Percentiles rank a stretch among this genome's conserved stretches.
phyloP scores from a whole-genome alignment of 1,139 yeast genomes.

The Suhomyces wounanorum region DNA sequence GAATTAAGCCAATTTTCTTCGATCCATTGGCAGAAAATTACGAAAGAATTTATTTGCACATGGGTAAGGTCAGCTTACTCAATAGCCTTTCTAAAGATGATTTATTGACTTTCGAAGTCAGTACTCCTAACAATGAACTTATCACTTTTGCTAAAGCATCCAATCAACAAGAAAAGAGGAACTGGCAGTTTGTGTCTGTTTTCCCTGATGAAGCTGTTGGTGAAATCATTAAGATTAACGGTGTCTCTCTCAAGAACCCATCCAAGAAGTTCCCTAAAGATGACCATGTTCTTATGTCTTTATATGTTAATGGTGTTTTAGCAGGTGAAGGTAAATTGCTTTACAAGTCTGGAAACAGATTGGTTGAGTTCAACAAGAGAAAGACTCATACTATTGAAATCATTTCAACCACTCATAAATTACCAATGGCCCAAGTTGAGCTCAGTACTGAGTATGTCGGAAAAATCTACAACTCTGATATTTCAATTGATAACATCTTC shows the following conservation, averaged over 20 bases:
- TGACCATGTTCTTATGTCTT: constrained; percentile 59
- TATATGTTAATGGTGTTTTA: constrained; percentile 63
- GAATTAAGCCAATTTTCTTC: constrained; percentile 62
- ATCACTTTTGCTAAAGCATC: constrained; percentile 68
- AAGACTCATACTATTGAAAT: constrained; percentile 40
- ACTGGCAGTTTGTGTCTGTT: constrained; percentile 81
- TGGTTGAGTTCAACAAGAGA: constrained; percentile 45
- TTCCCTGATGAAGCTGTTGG: constrained; percentile 74
- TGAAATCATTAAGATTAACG: constrained; percentile 62
- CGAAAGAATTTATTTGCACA: constrained; percentile 60
- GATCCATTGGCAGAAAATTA: constrained; percentile 63
- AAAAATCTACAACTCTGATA: constrained; percentile 61
- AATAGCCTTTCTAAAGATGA: constrained; percentile 37
- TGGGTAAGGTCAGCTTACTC: constrained; percentile 52
- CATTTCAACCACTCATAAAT: constrained; percentile 32
- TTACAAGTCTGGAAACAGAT: constrained; percentile 43
- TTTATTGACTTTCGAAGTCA: constrained; percentile 51
- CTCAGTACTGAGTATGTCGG: constrained; percentile 71
- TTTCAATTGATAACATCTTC: constrained; percentile 57
- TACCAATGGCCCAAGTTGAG: constrained; percentile 55
- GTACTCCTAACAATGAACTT: constrained; percentile 48
- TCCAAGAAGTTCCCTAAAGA: constrained; percentile 40
- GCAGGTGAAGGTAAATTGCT: constrained; percentile 57
- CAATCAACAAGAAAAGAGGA: constrained; percentile 53
- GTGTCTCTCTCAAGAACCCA: constrained; percentile 45